These are phyloP conservation scores for Scutellaria galericulata DNA, from an alignment of 257 asterid species.

Conservation along the genomic window DNA sequence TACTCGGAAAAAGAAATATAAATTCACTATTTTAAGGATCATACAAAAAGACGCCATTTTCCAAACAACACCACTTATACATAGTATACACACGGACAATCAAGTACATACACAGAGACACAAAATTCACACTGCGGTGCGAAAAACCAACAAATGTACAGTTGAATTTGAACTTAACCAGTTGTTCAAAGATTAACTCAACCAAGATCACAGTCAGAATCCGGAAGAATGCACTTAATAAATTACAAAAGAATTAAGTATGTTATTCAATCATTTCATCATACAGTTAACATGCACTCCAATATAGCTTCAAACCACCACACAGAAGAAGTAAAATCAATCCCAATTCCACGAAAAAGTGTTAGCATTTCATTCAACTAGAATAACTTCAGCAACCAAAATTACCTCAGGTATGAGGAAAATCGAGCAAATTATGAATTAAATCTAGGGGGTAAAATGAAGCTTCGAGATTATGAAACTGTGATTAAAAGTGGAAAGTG, in stretches of 20 bases:
- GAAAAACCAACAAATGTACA: conserved; percentile 5
- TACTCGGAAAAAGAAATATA: background rate
- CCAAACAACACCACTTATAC: background rate
- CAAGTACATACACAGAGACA: background rate
- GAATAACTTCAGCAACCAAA: conserved; percentile 9
- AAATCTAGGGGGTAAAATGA: background rate
- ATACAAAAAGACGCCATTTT: background rate
- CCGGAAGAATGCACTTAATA: conserved; percentile 16
- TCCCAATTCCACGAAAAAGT: conserved; percentile 18
- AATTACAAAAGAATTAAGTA: conserved; percentile 18
- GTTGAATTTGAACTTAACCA: conserved; percentile 25
- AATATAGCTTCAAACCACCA: conserved; percentile 19
- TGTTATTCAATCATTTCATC: conserved; percentile 31
- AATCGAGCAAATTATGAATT: background rate
- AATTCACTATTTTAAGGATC: conserved; percentile 12
- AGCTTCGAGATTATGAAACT: conserved; percentile 29
- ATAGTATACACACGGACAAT: background rate
- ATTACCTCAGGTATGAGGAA: conserved; percentile 26
- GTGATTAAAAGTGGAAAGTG: conserved; percentile 26
- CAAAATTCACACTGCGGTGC: background rate
- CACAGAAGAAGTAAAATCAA: conserved; percentile 20
- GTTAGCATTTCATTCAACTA: conserved; percentile 30
- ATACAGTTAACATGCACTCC: conserved; percentile 33
- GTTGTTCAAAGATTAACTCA: conserved; percentile 13
- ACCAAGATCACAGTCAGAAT: conserved; percentile 28